Conservation (phyloP, 345 rosid genomes). For the Eucalyptus grandis region DNA sequence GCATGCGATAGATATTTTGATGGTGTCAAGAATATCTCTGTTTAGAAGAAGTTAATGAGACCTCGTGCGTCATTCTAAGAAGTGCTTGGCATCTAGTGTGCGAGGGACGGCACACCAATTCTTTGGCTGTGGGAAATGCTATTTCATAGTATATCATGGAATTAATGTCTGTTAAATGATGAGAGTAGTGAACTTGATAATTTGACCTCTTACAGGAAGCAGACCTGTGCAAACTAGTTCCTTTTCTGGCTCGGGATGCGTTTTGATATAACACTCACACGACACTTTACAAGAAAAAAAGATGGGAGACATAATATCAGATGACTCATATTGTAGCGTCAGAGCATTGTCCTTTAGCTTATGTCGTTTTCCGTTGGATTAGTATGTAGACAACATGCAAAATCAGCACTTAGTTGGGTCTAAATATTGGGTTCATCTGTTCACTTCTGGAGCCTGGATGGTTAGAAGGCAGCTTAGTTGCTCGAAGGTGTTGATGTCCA, state of each 20-base stretch:
- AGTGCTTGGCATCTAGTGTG: background rate
- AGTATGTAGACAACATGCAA: background rate
- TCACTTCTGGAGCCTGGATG: background rate
- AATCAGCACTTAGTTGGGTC: background rate
- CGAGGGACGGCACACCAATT: background rate
- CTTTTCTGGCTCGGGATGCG: background rate
- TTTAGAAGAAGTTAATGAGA: background rate
- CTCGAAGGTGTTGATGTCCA: background rate
- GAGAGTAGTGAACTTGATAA: background rate
- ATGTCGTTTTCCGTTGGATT: background rate
- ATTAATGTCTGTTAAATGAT: background rate
- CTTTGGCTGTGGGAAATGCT: background rate
- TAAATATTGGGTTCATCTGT: background rate
- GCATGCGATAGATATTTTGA: background rate
- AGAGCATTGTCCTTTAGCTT: background rate
- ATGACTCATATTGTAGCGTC: background rate
- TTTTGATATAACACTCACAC: background rate
- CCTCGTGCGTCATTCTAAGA: background rate
- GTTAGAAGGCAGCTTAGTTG: background rate
- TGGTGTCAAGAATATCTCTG: background rate
- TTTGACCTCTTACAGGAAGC: background rate
- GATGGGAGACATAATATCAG: background rate
- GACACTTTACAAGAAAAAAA: background rate
- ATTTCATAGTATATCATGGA: background rate
- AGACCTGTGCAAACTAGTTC: background rate